These are phyloP conservation scores for Pueraria montana DNA, from an alignment of 306 rosid genomes.

Conservation along the genomic window DNA sequence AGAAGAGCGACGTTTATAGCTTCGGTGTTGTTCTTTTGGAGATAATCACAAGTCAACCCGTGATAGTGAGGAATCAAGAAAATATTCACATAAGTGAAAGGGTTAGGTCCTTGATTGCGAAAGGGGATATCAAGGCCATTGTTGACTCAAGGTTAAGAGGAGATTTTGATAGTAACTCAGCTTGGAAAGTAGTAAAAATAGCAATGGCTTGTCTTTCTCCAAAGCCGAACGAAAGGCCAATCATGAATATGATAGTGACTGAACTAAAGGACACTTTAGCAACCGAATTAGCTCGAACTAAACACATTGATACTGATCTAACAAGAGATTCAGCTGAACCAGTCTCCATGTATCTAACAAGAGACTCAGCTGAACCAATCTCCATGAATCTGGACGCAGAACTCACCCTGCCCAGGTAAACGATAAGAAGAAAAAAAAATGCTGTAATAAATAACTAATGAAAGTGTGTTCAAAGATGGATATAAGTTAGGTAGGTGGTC, in stretches of 20 bases:
- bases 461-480: not conserved
- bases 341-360: not conserved
- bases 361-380: no score
- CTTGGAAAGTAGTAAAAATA: slow-evolving; percentile 61
- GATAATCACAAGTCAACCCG: slow-evolving; percentile 54
- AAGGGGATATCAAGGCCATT: slow-evolving; percentile 52
- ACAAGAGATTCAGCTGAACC: not conserved
- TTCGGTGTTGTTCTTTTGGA: slow-evolving; percentile 66
- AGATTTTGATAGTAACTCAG: slow-evolving; percentile 46
- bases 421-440: slow-evolving; percentile 27
- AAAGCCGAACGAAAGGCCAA: slow-evolving; percentile 50
- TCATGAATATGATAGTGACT: slow-evolving; percentile 48
- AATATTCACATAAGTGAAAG: slow-evolving; percentile 51
- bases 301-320: not conserved
- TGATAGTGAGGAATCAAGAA: slow-evolving; percentile 33
- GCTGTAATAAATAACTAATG: not conserved
- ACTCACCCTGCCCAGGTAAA: slow-evolving; percentile 9
- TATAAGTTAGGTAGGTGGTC: not conserved
- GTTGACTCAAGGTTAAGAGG: slow-evolving; percentile 53
- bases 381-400: not conserved
- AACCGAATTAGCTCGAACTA: slow-evolving; percentile 19
- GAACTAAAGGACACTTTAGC: slow-evolving; percentile 53
- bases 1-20: slow-evolving; percentile 70
- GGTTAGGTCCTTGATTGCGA: slow-evolving; percentile 46
- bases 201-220: slow-evolving; percentile 59